Evolutionary conservation across 495 filamentous ascomycete genomes (phyloP).

Genomic region (Barbatosphaeria neglecta): DNA sequence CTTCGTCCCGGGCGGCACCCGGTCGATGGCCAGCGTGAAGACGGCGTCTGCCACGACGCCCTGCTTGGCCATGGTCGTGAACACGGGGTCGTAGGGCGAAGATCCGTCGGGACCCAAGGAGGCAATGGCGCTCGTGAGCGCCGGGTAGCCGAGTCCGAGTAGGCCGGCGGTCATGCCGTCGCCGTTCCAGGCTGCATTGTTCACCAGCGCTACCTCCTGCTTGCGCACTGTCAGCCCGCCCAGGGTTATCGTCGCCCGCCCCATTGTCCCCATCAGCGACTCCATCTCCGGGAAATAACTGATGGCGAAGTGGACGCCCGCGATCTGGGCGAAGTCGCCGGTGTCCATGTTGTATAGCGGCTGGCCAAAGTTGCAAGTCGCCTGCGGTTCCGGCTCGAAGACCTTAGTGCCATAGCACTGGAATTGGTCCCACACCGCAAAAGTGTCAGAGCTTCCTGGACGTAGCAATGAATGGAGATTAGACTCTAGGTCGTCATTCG

Average conservation of each 20-base stretch:
- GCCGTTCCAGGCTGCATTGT: slow-evolving; percentile 27
- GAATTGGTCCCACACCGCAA: not conserved
- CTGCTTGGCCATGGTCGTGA: slow-evolving; percentile 35
- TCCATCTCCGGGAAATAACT: not conserved
- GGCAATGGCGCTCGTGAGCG: slow-evolving; percentile 9
- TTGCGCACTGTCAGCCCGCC: slow-evolving; percentile 4
- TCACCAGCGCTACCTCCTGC: slow-evolving; percentile 36
- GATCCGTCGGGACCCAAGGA: slow-evolving; percentile 3
- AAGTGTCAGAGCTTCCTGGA: not conserved
- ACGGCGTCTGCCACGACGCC: slow-evolving; percentile 27
- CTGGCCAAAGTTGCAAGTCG: not conserved
- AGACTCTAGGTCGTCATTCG: not conserved
- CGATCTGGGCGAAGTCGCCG: not conserved
- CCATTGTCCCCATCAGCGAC: not conserved
- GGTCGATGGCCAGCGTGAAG: slow-evolving; percentile 32
- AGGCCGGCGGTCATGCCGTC: slow-evolving; percentile 31
- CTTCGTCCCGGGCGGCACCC: not conserved
- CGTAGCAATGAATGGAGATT: not conserved
- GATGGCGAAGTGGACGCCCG: not conserved
- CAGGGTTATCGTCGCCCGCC: not conserved
- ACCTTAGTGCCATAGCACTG: not conserved
- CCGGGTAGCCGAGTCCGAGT: slow-evolving; percentile 39
- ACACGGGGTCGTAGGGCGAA: slow-evolving; percentile 32
- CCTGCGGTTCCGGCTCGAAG: not conserved
- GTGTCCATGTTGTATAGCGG: not conserved